A percentile compares a stretch with the other conserved stretches of the same genome.
phyloP scores from a whole-genome alignment of 75 land plant genomes.

The Cupressus sempervirens region DNA sequence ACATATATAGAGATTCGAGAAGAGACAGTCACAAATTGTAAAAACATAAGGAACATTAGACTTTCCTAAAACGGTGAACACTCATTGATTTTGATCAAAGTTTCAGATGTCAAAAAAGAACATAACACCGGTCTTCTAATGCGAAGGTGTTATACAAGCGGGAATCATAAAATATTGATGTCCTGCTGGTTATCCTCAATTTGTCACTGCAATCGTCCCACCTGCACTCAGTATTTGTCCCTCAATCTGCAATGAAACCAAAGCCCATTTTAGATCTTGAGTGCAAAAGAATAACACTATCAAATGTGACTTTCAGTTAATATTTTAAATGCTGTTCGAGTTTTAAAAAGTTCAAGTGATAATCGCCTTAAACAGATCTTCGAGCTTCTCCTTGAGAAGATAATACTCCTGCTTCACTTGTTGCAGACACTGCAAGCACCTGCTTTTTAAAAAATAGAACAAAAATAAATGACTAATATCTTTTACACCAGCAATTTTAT shows the following conservation, averaged over 20 bases:
- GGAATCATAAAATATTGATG: too few relatives aligned
- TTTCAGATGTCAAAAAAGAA: too few relatives aligned
- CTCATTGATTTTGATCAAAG: too few relatives aligned
- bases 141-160: too few relatives aligned
- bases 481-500: background rate
- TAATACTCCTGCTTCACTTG: slow-evolving; percentile 64
- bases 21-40: too few relatives aligned
- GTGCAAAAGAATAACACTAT: background rate
- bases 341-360: background rate
- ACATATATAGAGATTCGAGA: too few relatives aligned
- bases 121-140: too few relatives aligned
- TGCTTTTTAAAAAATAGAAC: slow-evolving; percentile 11
- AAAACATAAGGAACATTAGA: too few relatives aligned
- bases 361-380: slow-evolving; percentile 53
- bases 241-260: slow-evolving; percentile 41
- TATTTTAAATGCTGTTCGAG: too few relatives aligned
- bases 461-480: background rate
- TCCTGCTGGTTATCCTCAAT: background rate
- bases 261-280: background rate
- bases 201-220: slow-evolving; percentile 43
- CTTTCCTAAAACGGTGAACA: too few relatives aligned
- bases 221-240: slow-evolving; percentile 50
- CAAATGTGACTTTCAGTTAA: too few relatives aligned
- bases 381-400: slow-evolving; percentile 68
- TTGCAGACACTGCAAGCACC: slow-evolving; percentile 57